Conservation (phyloP, 495 filamentous ascomycete genomes). For the Talaromyces nanjingensis region DNA sequence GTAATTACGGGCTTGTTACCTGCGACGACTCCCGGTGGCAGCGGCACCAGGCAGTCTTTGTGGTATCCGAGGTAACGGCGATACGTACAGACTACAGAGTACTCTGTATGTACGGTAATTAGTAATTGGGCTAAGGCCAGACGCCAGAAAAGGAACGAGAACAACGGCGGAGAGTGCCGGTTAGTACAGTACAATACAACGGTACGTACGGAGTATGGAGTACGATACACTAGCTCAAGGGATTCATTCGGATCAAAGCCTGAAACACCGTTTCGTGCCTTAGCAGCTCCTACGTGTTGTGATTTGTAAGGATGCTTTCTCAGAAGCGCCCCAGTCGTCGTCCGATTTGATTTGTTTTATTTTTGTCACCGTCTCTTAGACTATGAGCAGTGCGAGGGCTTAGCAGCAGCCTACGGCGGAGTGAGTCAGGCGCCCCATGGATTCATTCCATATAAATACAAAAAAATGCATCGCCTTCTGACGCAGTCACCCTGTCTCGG, state of each 20-base stretch:
- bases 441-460: neutral
- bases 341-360: neutral
- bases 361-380: neutral
- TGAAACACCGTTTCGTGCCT: neutral
- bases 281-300: slow-evolving; percentile 1
- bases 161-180: neutral
- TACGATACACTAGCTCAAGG: neutral
- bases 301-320: slow-evolving; percentile 1
- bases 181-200: neutral
- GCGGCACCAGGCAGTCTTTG: neutral
- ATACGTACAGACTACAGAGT: neutral
- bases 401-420: neutral
- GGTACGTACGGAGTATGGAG: neutral
- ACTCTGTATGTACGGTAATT: neutral
- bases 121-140: neutral
- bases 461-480: neutral
- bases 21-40: neutral
- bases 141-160: neutral
- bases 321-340: neutral
- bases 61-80: neutral
- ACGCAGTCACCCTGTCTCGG: neutral
- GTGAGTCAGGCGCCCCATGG: neutral
- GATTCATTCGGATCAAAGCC: neutral
- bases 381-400: neutral
- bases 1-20: neutral